Evolutionary conservation across 2,329 filamentous ascomycete species (phyloP).

Genomic region (Epichloe gansuensis): DNA sequence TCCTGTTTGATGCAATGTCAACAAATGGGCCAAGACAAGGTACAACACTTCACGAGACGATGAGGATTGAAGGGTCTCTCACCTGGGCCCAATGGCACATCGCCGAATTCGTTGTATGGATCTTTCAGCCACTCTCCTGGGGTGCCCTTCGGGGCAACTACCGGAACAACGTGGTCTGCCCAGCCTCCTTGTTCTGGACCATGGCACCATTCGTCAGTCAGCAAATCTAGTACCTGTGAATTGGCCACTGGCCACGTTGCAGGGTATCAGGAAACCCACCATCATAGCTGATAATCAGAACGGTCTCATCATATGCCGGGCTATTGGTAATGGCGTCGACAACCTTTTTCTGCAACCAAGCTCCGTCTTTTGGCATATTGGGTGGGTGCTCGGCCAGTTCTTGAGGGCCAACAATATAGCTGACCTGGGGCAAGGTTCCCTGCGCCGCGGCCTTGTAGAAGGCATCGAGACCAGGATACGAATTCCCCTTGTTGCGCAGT

Average conservation of each 20-base stretch:
- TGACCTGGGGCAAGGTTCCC: conserved; percentile 37
- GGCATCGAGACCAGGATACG: conserved; percentile 31
- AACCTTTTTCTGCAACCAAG: conserved; percentile 41
- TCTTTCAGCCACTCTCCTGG: conserved; percentile 38
- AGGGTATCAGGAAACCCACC: conserved; percentile 16
- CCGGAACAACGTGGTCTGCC: conserved; percentile 39
- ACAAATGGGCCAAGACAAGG: neutral
- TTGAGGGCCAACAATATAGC: conserved; percentile 39
- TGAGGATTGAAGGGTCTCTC: neutral
- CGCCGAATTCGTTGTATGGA: conserved; percentile 17
- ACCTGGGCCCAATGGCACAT: conserved; percentile 18
- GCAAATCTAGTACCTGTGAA: neutral
- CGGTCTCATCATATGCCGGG: conserved; percentile 34
- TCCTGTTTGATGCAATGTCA: conserved; percentile 7
- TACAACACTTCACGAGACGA: no score
- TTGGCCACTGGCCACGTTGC: neutral
- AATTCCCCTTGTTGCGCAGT: conserved; percentile 17
- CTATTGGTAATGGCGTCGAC: conserved; percentile 37
- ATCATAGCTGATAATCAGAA: conserved; percentile 40
- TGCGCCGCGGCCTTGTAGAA: conserved; percentile 37
- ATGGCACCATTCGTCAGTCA: neutral
- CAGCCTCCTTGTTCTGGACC: conserved; percentile 37
- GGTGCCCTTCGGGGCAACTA: conserved; percentile 33
- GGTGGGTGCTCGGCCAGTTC: conserved; percentile 34
- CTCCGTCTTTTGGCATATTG: conserved; percentile 39